A percentile compares a stretch with the other conserved stretches of the same genome.
Evolutionary conservation across 2,329 filamentous ascomycete species (phyloP).

Genomic region (Penicillium janthinellum): DNA sequence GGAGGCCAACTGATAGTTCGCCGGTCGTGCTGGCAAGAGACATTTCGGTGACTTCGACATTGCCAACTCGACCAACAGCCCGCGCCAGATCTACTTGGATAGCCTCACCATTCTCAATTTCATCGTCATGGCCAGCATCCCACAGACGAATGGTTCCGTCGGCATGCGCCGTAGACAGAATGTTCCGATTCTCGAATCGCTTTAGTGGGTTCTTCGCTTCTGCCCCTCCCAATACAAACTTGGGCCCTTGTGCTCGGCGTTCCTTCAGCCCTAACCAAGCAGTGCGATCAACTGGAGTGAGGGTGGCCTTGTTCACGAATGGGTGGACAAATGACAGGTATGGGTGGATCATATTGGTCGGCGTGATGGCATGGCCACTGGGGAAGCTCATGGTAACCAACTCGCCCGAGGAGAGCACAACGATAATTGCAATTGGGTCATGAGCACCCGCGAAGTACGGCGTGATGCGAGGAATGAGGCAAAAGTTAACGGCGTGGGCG

Average conservation of each 20-base stretch:
- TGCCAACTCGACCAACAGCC: slow-evolving; percentile 75
- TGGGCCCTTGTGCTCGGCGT: slow-evolving; percentile 74
- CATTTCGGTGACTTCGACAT: slow-evolving; percentile 76
- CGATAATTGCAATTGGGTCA: slow-evolving; percentile 84
- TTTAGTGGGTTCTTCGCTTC: slow-evolving; percentile 70
- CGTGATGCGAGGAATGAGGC: slow-evolving; percentile 76
- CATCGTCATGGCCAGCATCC: slow-evolving; percentile 89
- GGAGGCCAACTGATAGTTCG: slow-evolving; percentile 81
- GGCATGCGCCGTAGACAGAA: slow-evolving; percentile 83
- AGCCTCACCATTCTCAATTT: slow-evolving; percentile 81
- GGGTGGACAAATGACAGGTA: slow-evolving; percentile 88
- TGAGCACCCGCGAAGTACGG: slow-evolving; percentile 87
- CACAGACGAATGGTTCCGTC: slow-evolving; percentile 91
- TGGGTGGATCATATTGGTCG: slow-evolving; percentile 88
- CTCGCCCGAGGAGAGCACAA: slow-evolving; percentile 81
- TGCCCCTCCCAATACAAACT: slow-evolving; percentile 76
- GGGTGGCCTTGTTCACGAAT: slow-evolving; percentile 72
- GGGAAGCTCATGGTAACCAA: slow-evolving; percentile 89
- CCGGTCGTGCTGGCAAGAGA: slow-evolving; percentile 78
- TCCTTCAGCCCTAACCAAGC: slow-evolving; percentile 93
- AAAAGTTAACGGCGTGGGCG: slow-evolving; percentile 76
- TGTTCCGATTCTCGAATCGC: slow-evolving; percentile 77
- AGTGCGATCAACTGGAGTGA: slow-evolving; percentile 74
- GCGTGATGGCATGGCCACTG: slow-evolving; percentile 84
- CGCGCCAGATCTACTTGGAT: slow-evolving; percentile 86